These are phyloP conservation scores for Anisodus tanguticus DNA, from an alignment of 257 asterid species.

Conservation along the genomic window DNA sequence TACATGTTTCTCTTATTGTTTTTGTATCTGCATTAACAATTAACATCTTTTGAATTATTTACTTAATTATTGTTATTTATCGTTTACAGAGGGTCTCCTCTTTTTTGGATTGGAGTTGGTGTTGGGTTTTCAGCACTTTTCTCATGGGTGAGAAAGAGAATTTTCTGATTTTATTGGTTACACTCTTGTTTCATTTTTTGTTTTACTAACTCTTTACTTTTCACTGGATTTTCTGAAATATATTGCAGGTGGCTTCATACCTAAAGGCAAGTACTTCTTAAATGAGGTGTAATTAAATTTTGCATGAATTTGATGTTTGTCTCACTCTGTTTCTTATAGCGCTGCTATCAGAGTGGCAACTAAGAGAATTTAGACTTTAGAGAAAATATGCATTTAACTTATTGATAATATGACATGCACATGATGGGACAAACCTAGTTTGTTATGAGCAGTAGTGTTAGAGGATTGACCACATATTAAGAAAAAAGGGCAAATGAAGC, in stretches of 20 bases:
- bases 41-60: background rate
- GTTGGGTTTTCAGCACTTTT: conserved; percentile 91
- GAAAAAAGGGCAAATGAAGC: background rate
- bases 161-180: conserved; percentile 23
- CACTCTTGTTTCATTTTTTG: conserved; percentile 7
- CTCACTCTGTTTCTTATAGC: conserved; percentile 6
- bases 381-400: background rate
- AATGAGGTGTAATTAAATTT: conserved; percentile 24
- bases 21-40: background rate
- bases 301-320: conserved; percentile 27
- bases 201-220: conserved; percentile 20
- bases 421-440: background rate
- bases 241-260: conserved; percentile 72
- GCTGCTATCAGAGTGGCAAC: conserved; percentile 1
- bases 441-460: background rate
- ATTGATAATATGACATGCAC: background rate
- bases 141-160: conserved; percentile 69
- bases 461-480: conserved; percentile 7
- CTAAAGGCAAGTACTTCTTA: conserved; percentile 66
- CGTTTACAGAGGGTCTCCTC: conserved; percentile 80
- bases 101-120: conserved; percentile 97
- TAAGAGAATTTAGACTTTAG: conserved; percentile 5
- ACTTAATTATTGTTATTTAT: conserved; percentile 11
- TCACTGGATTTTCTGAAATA: background rate
- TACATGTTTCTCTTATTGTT: background rate